phyloP scores from a whole-genome alignment of 2,329 filamentous ascomycete genomes.

The Uncinocarpus reesii region DNA sequence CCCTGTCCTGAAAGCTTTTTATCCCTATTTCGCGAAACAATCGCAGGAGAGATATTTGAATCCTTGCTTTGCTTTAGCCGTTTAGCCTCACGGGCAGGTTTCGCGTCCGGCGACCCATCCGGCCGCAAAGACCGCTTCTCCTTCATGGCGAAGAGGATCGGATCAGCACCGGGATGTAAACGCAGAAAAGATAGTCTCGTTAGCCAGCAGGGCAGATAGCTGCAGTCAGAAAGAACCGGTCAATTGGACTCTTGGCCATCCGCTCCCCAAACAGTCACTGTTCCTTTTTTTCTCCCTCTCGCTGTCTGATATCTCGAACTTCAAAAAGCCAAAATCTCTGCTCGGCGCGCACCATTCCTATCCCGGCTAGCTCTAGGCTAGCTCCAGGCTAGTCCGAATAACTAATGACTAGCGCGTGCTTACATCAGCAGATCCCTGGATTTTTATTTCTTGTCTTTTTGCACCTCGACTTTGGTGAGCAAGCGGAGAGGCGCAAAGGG shows the following conservation, averaged over 20 bases:
- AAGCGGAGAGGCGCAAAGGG: neutral
- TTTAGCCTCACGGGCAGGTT: constrained; percentile 9
- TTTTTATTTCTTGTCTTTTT: too few species aligned
- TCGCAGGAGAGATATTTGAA: neutral
- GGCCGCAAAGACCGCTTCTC: constrained; percentile 12
- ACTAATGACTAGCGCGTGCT: neutral
- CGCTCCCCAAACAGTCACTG: neutral
- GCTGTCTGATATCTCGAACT: neutral
- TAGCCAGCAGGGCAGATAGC: too few species aligned
- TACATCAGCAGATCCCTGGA: too few species aligned
- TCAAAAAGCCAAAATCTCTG: neutral
- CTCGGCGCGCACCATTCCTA: neutral
- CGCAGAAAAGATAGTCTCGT: neutral
- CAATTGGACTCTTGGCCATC: neutral
- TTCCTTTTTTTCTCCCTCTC: neutral
- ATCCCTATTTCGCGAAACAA: neutral
- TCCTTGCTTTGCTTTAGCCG: constrained; percentile 12
- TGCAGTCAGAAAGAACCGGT: neutral
- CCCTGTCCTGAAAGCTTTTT: neutral
- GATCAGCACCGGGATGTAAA: too few species aligned
- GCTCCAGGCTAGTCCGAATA: neutral
- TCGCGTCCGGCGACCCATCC: constrained; percentile 11
- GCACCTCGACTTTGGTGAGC: too few species aligned
- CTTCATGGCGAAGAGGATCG: constrained; percentile 4
- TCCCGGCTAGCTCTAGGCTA: neutral